A percentile compares a stretch with the other conserved stretches of the same genome.
Evolutionary conservation across 1,284 basidiomycete genomes (phyloP).

Genomic region (Marasmius tenuissimus): DNA sequence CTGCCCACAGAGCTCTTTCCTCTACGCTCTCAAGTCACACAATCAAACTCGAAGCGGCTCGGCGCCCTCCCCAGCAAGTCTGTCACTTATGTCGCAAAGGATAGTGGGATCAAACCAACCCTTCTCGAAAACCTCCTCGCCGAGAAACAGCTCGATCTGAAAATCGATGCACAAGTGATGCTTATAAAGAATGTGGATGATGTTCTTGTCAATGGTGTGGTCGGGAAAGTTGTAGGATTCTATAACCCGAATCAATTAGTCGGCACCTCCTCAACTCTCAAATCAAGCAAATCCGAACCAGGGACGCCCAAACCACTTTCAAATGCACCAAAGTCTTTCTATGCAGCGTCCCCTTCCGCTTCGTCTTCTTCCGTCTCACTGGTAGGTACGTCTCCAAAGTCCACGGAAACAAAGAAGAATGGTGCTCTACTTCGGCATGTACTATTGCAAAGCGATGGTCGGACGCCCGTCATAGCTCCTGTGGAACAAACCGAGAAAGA

Average conservation of each 20-base stretch:
- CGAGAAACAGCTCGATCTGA: conserved; percentile 50
- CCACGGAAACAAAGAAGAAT: conserved; percentile 18
- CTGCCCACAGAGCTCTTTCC: conserved; percentile 39
- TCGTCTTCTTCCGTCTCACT: conserved; percentile 1
- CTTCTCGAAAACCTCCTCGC: conserved; percentile 53
- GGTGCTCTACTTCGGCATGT: conserved; percentile 19
- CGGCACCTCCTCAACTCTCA: background rate
- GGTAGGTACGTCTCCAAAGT: background rate
- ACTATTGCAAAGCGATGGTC: conserved; percentile 17
- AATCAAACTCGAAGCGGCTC: conserved; percentile 34
- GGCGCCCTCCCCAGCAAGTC: conserved; percentile 22
- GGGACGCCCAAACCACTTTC: background rate
- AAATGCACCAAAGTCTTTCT: background rate
- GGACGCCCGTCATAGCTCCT: conserved; percentile 20
- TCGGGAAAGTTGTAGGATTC: conserved; percentile 67
- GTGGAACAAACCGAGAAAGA: conserved; percentile 24
- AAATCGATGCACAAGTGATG: conserved; percentile 57
- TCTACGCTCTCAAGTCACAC: conserved; percentile 33
- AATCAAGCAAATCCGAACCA: conserved; percentile 3
- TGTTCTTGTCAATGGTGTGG: conserved; percentile 73
- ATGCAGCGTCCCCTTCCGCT: background rate
- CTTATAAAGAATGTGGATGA: conserved; percentile 82
- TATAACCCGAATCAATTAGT: conserved; percentile 22
- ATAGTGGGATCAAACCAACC: conserved; percentile 35
- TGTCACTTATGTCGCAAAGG: conserved; percentile 28